A percentile compares a stretch with the other conserved stretches of the same genome.
Conservation (phyloP, 1,284 basidiomycete genomes). For the Irpex sp. region DNA sequence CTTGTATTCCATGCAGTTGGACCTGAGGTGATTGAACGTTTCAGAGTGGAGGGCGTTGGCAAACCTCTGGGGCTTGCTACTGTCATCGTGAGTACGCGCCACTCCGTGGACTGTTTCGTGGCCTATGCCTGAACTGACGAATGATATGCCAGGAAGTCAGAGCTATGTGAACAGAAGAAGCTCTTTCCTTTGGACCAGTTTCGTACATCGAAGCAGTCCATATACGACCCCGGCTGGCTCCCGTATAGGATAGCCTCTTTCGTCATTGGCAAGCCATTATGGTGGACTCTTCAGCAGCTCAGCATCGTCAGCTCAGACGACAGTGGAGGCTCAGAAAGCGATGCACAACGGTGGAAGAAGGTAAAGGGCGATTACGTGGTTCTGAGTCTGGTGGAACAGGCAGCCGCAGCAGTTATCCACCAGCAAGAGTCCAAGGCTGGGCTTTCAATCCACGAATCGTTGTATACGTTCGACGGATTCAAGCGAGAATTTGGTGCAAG, state of each 20-base stretch:
- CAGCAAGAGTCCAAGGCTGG: constrained; percentile 44
- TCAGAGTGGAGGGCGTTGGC: constrained; percentile 68
- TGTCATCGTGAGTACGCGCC: constrained; percentile 65
- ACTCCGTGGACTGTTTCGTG: constrained; percentile 5
- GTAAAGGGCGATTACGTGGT: constrained; percentile 77
- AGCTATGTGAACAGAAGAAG: constrained; percentile 44
- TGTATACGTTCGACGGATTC: constrained; percentile 69
- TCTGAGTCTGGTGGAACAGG: constrained; percentile 58
- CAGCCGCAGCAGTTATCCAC: constrained; percentile 58
- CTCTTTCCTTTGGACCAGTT: constrained; percentile 60
- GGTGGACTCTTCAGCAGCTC: constrained; percentile 82
- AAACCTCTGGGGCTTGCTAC: constrained; percentile 81
- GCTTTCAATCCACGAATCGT: constrained; percentile 52
- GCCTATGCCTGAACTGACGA: constrained; percentile 16
- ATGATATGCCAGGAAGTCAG: constrained; percentile 51
- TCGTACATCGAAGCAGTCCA: constrained; percentile 52
- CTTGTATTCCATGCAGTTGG: constrained; percentile 63
- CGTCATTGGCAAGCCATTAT: constrained; percentile 75
- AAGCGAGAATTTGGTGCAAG: constrained; percentile 50
- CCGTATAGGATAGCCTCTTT: constrained; percentile 67
- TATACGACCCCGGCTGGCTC: constrained; percentile 68
- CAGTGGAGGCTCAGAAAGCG: constrained; percentile 40
- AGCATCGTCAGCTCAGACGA: constrained; percentile 67
- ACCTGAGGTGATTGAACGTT: constrained; percentile 51
- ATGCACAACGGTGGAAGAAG: constrained; percentile 62